Conservation (phyloP, 345 rosid genomes). For the Pistacia integerrima region DNA sequence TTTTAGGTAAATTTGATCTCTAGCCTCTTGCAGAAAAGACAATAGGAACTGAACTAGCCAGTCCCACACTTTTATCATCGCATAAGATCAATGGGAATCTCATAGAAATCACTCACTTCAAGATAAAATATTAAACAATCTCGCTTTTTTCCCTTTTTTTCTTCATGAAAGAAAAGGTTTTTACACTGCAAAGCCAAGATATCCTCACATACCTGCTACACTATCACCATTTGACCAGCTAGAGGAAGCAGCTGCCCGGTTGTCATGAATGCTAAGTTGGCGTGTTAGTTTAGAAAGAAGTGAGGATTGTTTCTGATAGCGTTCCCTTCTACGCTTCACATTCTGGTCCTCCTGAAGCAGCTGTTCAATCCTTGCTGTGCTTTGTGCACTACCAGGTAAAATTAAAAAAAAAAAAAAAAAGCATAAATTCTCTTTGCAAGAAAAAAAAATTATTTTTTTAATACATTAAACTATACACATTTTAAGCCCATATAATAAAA, state of each 20-base stretch:
- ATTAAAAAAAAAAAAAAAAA: conserved; percentile 4
- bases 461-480: background rate
- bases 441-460: background rate
- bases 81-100: background rate
- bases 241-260: conserved; percentile 81
- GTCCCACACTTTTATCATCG: background rate
- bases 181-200: no score
- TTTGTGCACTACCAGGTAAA: conserved; percentile 53
- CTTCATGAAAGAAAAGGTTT: background rate
- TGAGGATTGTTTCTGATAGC: conserved; percentile 80
- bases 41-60: background rate
- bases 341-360: conserved; percentile 92
- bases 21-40: background rate
- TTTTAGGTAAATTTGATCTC: background rate
- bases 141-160: no score
- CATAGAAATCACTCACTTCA: background rate
- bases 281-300: conserved; percentile 80
- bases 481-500: background rate
- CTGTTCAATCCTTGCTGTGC: conserved; percentile 76
- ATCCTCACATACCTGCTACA: conserved; percentile 48
- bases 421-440: background rate
- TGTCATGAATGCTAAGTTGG: conserved; percentile 87
- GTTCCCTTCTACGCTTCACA: conserved; percentile 74
- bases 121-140: no score
- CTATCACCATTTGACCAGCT: conserved; percentile 59